These are phyloP conservation scores for Coemansia sp. DNA, from an alignment of 192 early-diverging fungal genomes.

Conservation along the genomic window DNA sequence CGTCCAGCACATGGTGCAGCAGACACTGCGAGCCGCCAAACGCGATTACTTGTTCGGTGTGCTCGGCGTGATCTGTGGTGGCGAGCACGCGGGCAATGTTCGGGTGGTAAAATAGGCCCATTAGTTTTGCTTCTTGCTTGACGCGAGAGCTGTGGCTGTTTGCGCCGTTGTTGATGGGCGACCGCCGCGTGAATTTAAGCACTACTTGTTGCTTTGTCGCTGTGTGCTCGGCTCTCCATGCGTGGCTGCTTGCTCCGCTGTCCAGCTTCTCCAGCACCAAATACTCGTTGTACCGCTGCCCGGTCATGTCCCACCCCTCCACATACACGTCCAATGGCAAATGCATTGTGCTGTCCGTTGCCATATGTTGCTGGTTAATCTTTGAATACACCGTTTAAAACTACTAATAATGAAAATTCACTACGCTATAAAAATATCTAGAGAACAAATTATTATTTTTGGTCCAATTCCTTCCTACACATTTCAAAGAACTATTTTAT, in stretches of 20 bases:
- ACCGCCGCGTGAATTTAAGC: neutral
- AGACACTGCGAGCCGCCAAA: neutral
- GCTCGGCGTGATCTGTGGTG: neutral
- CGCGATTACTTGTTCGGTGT: neutral
- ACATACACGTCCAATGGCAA: too few relatives aligned
- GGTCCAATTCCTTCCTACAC: too few relatives aligned
- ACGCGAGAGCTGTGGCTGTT: neutral
- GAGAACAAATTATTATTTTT: too few relatives aligned
- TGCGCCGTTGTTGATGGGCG: neutral
- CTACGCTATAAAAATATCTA: neutral
- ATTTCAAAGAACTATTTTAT: too few relatives aligned
- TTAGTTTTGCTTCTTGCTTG: neutral
- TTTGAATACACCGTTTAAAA: too few relatives aligned
- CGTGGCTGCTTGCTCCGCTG: too few relatives aligned
- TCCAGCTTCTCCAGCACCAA: too few relatives aligned
- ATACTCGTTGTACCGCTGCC: too few relatives aligned
- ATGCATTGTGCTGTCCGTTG: too few relatives aligned
- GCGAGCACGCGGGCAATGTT: neutral
- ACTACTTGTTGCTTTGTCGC: neutral
- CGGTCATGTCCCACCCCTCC: too few relatives aligned
- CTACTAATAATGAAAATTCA: neutral
- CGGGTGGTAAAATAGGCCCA: neutral
- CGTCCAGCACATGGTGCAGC: neutral
- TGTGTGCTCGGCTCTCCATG: too few relatives aligned
- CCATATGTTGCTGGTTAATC: neutral